Evolutionary conservation across 192 early-diverging fungal genomes (phyloP).

Genomic region (Podochytrium sp.): DNA sequence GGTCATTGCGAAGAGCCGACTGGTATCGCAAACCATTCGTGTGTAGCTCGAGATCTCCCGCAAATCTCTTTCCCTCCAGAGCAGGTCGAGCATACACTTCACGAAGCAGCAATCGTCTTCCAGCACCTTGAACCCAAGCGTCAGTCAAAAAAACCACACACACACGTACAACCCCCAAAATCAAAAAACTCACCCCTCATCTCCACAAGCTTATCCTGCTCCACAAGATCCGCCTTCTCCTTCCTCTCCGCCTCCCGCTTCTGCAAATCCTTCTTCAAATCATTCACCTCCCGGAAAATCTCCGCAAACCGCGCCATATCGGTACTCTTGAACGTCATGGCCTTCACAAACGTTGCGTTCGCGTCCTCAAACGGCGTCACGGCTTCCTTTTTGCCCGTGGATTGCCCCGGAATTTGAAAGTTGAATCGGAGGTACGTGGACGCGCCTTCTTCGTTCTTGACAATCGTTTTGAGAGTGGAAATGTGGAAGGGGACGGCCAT

Average conservation of each 20-base stretch:
- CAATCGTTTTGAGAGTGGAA: conserved; percentile 91
- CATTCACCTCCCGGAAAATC: conserved; percentile 82
- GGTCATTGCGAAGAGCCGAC: conserved; percentile 73
- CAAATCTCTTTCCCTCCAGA: conserved; percentile 82
- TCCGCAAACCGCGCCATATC: conserved; percentile 83
- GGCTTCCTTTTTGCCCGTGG: conserved; percentile 88
- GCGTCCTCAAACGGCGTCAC: conserved; percentile 81
- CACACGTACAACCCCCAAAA: not conserved
- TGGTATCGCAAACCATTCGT: conserved; percentile 93
- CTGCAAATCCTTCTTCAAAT: conserved; percentile 88
- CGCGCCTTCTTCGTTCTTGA: conserved; percentile 93
- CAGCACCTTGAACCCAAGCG: conserved; percentile 1
- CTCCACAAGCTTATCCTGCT: conserved; percentile 87
- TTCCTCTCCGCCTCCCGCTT: conserved; percentile 94
- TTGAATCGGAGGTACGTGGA: conserved; percentile 91
- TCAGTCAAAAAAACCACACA: not conserved
- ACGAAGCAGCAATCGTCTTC: conserved; percentile 73
- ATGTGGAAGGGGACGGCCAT: conserved; percentile 98
- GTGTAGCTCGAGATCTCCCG: conserved; percentile 97
- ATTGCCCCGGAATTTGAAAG: conserved; percentile 92
- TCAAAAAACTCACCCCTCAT: conserved; percentile 56
- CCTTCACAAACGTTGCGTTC: conserved; percentile 88
- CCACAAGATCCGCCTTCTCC: conserved; percentile 95
- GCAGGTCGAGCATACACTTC: conserved; percentile 94
- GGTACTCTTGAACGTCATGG: conserved; percentile 87